Evolutionary conservation across 306 rosid species (phyloP), one percentile per base, ranked within the genome.

Genomic region (Fragaria nilgerrensis): DNA sequence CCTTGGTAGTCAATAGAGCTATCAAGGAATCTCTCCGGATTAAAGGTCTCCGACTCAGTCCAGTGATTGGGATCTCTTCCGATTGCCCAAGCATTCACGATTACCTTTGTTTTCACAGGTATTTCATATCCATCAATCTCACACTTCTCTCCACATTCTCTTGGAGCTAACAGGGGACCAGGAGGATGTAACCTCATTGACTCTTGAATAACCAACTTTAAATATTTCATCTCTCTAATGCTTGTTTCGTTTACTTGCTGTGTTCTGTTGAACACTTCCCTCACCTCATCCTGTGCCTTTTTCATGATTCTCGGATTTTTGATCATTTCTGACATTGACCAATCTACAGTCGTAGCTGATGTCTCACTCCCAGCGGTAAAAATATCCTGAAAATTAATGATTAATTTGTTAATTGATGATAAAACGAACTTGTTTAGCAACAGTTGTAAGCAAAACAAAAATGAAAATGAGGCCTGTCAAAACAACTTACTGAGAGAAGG

Each of bases 51-150:
- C 1, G 73, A 65, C 0, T 78, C 77, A 48, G 41, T 22, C 82
- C 82, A 72, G 5, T 14, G 16, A 8, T 16, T 72, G 16, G 77
- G 44, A 23, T 63, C 82, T 72, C 77, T 72, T 13, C 52, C 64
- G 2, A 70, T 78, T 29, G 76, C 81, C 76, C 70, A 78, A 20
- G 59, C 70, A 45, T 78, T 78, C 14, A 78, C 70, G 9, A 78
- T 29, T 1, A 70, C 70, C 68, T 48, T 58, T 14, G 81, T 45
- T 45, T 78, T 78, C 5, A 49, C 39, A 45, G 71, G 76, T 45
- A 78, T 70, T 13, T 32, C 41, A 20, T 70, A 78, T 13, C 81
- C 81, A 34, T 34, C 66, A 15, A 78, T 78, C 70, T 32, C 63
- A 8, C 81, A 45, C 2, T 6, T 59, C 22, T 70, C 63, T 44